Base-by-base conservation (phyloP, 2,329 filamentous ascomycete genomes). In the Sporothrix curviconia region DNA sequence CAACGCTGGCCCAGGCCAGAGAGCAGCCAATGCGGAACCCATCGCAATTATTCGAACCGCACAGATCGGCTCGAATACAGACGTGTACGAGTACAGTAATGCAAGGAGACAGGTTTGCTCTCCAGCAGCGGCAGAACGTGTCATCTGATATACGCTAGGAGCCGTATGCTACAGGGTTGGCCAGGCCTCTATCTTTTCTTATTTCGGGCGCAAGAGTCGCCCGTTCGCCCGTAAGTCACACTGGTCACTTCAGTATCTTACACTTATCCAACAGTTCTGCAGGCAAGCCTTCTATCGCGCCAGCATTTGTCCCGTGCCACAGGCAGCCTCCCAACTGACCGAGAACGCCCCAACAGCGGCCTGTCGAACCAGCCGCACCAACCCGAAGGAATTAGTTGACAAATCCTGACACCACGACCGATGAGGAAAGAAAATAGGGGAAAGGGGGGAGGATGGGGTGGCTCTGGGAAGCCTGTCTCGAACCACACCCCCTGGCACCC, bases 291-390 rank as follows among this genome's bases (percentile, higher is more conserved):
- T n/a, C n/a, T n/a, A n/a, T n/a, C n/a, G n/a, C n/a, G n/a, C n/a
- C n/a, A n/a, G n/a, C n/a, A n/a, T n/a, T n/a, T n/a, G n/a, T n/a
- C n/a, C n/a, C n/a, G n/a, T n/a, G n/a, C n/a, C n/a, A n/a, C n/a
- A n/a, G 34, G 32, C 14, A 12, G 42, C n/a, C 37, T 32, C 25
- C 39, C 36, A 24, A 30, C 34, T 36, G 34, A 28, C 49, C 49
- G 49, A 52, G 24, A 52, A 30, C 22, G 50, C 15, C 14, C 36
- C 22, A 42, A 39, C n/a, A 40, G 24, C 37, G 37, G 50, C 32
- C 22, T 54, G 42, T 43, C 36, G 22, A 47, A 47, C 53, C 52
- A 39, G 19, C 30, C 42, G 40, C 52, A 55, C 25, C 53, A 55
- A 30, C 17, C 22, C 22, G 32, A 39, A 55, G 8, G 32, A 19